phyloP scores from a whole-genome alignment of 306 rosid genomes.

The Nissolia schottii region DNA sequence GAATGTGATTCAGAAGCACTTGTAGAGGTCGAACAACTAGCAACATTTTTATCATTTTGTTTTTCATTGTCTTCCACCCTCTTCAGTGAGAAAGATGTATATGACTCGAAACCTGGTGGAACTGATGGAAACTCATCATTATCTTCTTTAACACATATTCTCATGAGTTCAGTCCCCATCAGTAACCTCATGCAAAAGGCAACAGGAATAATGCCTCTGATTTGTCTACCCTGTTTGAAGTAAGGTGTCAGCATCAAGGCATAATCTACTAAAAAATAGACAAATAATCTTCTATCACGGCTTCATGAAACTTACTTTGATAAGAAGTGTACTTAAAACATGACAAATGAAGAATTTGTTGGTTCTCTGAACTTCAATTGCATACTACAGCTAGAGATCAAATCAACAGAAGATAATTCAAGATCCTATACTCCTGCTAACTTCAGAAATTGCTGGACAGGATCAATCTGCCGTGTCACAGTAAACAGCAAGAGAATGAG shows the following conservation, averaged over 20 bases:
- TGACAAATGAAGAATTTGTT: background rate
- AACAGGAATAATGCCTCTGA: conserved; percentile 12
- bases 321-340: conserved; percentile 17
- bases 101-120: conserved; percentile 98
- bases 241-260: conserved; percentile 15
- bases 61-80: conserved; percentile 50
- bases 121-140: conserved; percentile 88
- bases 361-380: conserved; percentile 18
- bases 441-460: conserved; percentile 22
- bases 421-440: background rate
- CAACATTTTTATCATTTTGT: conserved; percentile 37
- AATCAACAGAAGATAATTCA: conserved; percentile 29
- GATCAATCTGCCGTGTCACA: conserved; percentile 27
- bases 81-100: conserved; percentile 56
- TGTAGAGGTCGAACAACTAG: conserved; percentile 43
- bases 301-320: conserved; percentile 26
- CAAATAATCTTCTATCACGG: background rate
- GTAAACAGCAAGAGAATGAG: conserved; percentile 6
- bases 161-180: conserved; percentile 93
- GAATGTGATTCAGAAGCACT: conserved; percentile 49
- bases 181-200: conserved; percentile 24
- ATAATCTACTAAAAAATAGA: conserved; percentile 1
- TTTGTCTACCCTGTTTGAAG: conserved; percentile 26
- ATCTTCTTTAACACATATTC: conserved; percentile 80
- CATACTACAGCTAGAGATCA: conserved; percentile 16